These are phyloP conservation scores for Nicotiana attenuata DNA, from an alignment of 257 asterid species.

Conservation along the genomic window DNA sequence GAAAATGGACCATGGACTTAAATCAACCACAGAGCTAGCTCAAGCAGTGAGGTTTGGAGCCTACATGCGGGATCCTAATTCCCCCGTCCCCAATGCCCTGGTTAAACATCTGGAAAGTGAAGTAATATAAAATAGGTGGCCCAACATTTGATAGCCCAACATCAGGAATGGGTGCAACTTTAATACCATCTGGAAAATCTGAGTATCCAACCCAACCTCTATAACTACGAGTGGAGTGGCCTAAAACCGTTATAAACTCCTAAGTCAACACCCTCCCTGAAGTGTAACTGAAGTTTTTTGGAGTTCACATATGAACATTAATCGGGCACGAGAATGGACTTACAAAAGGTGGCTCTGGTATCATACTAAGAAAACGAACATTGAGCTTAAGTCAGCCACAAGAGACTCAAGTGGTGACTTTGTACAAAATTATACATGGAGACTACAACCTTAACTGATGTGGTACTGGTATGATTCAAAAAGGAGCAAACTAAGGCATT, in stretches of 20 bases:
- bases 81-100: background rate
- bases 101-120: background rate
- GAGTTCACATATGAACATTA: background rate
- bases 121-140: background rate
- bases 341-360: background rate
- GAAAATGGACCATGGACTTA: background rate
- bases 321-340: background rate
- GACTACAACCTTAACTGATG: background rate
- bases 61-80: background rate
- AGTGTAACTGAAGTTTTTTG: background rate
- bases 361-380: background rate
- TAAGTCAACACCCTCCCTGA: background rate
- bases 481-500: background rate
- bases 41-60: background rate
- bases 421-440: background rate
- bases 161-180: background rate
- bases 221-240: background rate
- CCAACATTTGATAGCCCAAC: slow-evolving; percentile 3
- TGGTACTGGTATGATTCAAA: background rate
- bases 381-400: background rate
- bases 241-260: background rate
- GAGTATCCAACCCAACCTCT: background rate
- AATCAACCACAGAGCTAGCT: background rate
- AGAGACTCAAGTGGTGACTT: background rate
- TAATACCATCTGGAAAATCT: background rate